Evolutionary conservation across 345 rosid species (phyloP).

Genomic region (Reutealis trisperma): DNA sequence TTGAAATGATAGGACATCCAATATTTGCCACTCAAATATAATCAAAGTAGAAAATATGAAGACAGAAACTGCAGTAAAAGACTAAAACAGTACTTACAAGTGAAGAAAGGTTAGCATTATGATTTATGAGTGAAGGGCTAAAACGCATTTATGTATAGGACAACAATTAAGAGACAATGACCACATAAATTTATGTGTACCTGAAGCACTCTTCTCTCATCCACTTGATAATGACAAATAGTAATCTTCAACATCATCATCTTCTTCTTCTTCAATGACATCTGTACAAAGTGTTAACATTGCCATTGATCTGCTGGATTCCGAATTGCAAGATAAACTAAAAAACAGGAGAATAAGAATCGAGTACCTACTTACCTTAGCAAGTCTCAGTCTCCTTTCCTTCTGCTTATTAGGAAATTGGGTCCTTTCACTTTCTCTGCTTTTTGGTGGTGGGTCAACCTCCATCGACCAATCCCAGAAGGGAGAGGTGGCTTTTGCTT

Average conservation of each 20-base stretch:
- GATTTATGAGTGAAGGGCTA: too few species aligned
- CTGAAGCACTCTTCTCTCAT: background rate
- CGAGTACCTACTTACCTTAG: background rate
- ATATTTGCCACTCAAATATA: background rate
- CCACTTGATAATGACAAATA: background rate
- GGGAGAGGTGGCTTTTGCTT: too few species aligned
- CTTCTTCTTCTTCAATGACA: background rate
- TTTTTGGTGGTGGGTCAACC: background rate
- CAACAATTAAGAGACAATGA: background rate
- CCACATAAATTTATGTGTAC: background rate
- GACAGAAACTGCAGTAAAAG: background rate
- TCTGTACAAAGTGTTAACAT: background rate
- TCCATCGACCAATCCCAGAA: too few species aligned
- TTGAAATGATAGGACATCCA: constrained; percentile 2
- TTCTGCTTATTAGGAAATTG: too few species aligned
- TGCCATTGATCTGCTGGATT: background rate
- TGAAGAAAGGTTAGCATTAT: background rate
- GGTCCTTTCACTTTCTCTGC: too few species aligned
- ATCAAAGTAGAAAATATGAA: background rate
- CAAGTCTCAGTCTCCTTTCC: background rate
- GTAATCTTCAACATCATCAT: background rate
- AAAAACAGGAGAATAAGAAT: too few species aligned
- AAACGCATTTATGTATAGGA: background rate
- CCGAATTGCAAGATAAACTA: background rate
- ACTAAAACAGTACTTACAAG: background rate